Conservation (phyloP, 2,329 filamentous ascomycete species). For the Hypoxylon sp. region DNA sequence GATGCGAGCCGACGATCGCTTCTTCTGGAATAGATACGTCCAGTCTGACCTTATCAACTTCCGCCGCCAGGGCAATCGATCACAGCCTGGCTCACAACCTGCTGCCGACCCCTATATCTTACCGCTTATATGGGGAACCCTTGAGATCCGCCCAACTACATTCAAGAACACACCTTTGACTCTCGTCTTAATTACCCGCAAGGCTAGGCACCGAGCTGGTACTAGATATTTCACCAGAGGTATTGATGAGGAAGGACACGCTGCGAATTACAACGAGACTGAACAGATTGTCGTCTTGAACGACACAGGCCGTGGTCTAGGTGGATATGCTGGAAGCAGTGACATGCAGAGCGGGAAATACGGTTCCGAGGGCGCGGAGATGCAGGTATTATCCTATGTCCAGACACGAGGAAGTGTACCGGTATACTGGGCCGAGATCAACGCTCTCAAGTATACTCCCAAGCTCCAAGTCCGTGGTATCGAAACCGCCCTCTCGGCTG, state of each 20-base stretch:
- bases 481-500: constrained; percentile 83
- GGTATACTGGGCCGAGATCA: constrained; percentile 96
- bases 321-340: constrained; percentile 83
- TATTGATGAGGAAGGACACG: constrained; percentile 92
- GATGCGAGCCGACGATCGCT: constrained; percentile 94
- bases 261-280: constrained; percentile 99
- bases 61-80: constrained; percentile 73
- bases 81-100: constrained; percentile 78
- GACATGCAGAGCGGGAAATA: constrained; percentile 82
- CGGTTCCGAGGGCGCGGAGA: constrained; percentile 76
- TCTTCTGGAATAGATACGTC: constrained; percentile 98
- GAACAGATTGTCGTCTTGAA: constrained; percentile 94
- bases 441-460: constrained; percentile 91
- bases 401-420: constrained; percentile 97
- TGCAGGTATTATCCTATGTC: constrained; percentile 93
- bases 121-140: constrained; percentile 95
- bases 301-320: constrained; percentile 79
- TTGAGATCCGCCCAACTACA: constrained; percentile 88
- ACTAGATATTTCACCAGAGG: constrained; percentile 96
- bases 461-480: constrained; percentile 89
- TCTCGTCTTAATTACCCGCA: constrained; percentile 87
- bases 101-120: constrained; percentile 92
- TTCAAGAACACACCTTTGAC: constrained; percentile 90
- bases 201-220: constrained; percentile 89
- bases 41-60: constrained; percentile 94